Conservation (phyloP, 176 grass and related monocot species). For the Paspalum vaginatum region DNA sequence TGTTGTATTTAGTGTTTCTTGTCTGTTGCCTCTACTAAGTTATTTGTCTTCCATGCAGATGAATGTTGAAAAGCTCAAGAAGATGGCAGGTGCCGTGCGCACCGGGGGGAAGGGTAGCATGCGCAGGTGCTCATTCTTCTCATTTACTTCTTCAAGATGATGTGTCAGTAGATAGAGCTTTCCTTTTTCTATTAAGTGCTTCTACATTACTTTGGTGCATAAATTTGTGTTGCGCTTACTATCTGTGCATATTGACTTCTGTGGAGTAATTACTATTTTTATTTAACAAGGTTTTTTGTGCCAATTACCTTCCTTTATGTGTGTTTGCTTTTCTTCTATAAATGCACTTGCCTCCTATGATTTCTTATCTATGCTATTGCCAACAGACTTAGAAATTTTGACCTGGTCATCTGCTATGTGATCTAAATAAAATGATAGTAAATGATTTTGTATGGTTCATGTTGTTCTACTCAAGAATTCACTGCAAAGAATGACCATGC, state of each 20-base stretch:
- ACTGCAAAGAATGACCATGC: background rate
- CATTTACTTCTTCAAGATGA: slow-evolving; percentile 5
- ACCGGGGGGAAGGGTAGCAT: slow-evolving; percentile 91
- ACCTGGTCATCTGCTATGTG: background rate
- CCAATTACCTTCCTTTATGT: background rate
- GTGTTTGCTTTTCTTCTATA: background rate
- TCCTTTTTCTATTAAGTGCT: background rate
- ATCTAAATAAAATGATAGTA: background rate
- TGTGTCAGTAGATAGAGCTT: background rate
- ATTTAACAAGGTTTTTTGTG: background rate
- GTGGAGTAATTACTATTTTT: background rate
- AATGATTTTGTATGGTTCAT: background rate
- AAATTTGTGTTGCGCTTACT: background rate
- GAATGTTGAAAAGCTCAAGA: slow-evolving; percentile 85
- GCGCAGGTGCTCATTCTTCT: slow-evolving; percentile 65
- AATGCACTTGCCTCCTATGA: background rate
- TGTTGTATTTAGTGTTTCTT: background rate
- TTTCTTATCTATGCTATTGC: slow-evolving; percentile 2
- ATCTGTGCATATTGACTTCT: slow-evolving; percentile 1
- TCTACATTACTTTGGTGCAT: slow-evolving; percentile 12
- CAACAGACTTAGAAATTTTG: background rate
- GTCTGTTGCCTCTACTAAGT: background rate
- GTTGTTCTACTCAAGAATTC: background rate
- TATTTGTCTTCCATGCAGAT: slow-evolving; percentile 56
- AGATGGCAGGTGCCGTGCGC: slow-evolving; percentile 88